Evolutionary conservation across 2,329 filamentous ascomycete species (phyloP), one percentile per base, ranked within the genome.

Genomic region (Penicillium psychrosexuale): DNA sequence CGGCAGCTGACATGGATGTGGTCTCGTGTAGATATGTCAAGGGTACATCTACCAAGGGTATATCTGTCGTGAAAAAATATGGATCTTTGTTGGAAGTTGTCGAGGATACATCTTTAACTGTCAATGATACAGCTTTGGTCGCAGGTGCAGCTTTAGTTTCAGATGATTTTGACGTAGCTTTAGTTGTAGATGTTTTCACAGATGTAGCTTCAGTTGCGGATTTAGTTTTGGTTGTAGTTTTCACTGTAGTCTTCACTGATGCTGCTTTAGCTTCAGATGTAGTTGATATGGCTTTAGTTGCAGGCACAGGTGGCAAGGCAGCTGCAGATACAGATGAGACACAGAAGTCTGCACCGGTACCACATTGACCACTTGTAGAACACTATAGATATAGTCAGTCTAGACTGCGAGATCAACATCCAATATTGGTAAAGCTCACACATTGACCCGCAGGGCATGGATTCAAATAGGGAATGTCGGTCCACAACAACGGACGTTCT

Each of bases 381-480:
- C 47, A 54, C 52, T 54, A 38, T 15, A 39, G 1, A 8, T 13
- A 37, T 28, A 9, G 19, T 54, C 9, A 54, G 47, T 33, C 1
- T n/a, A 13, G 8, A 8, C 12, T 11, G 9, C 22, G 3, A 6
- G 2, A 17, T 24, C 2, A 11, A 38, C 2, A 15, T 22, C 3
- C 1, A 7, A 27, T 15, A 5, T 12, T 13, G 27, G 33, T 11
- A 11, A 5, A n/a, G 5, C 52, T 45, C 28, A 54, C 52, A 37
- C 47, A 54, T 51, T 54, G 52, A 27, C 46, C 47, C 3, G 33
- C 19, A 28, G 52, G 47, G 12, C 52, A 54, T 17, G 52, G 52
- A 27, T 54, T 54, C n/a, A 54, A 15, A 37, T 28, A 22, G 1
- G 52, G 8, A 15, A 54, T 22, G 1, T 34, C 15, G 1, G 19